These are phyloP conservation scores for Aspergillus sp. DNA, from an alignment of 2,329 filamentous ascomycete genomes.

Conservation along the genomic window DNA sequence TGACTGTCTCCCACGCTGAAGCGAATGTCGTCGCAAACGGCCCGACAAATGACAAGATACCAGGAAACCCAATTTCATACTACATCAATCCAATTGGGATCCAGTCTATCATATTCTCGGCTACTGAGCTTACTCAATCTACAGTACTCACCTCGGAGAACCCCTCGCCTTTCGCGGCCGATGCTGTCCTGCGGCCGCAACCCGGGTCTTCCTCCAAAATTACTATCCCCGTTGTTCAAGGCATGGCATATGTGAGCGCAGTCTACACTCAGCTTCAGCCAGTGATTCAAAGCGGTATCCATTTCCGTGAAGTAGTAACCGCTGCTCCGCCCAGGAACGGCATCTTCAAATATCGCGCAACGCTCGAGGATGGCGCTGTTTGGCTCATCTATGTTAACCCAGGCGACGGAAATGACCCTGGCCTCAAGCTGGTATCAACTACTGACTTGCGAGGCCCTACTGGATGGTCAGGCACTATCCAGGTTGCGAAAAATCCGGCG, in stretches of 20 bases:
- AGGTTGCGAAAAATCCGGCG: constrained; percentile 74
- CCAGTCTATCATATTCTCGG: constrained; percentile 77
- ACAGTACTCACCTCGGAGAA: constrained; percentile 59
- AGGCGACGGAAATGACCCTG: constrained; percentile 58
- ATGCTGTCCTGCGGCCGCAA: constrained; percentile 65
- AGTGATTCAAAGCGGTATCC: constrained; percentile 70
- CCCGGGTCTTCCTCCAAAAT: constrained; percentile 59
- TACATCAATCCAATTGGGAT: constrained; percentile 81
- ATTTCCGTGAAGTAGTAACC: constrained; percentile 65
- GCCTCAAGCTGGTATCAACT: constrained; percentile 68
- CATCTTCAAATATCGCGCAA: constrained; percentile 73
- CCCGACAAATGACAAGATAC: constrained; percentile 50
- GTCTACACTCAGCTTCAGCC: constrained; percentile 71
- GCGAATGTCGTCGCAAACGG: constrained; percentile 67
- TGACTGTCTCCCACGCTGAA: constrained; percentile 74
- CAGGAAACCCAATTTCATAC: constrained; percentile 62
- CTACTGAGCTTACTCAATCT: constrained; percentile 64
- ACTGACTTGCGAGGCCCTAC: constrained; percentile 63
- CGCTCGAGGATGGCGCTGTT: constrained; percentile 67
- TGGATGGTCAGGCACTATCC: constrained; percentile 75
- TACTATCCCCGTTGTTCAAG: constrained; percentile 81
- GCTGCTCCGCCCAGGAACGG: constrained; percentile 58
- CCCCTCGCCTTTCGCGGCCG: constrained; percentile 58
- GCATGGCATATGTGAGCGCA: constrained; percentile 83
- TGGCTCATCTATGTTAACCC: constrained; percentile 81